phyloP scores from a whole-genome alignment of 2,329 filamentous ascomycete species.

The Apiospora arundinis region DNA sequence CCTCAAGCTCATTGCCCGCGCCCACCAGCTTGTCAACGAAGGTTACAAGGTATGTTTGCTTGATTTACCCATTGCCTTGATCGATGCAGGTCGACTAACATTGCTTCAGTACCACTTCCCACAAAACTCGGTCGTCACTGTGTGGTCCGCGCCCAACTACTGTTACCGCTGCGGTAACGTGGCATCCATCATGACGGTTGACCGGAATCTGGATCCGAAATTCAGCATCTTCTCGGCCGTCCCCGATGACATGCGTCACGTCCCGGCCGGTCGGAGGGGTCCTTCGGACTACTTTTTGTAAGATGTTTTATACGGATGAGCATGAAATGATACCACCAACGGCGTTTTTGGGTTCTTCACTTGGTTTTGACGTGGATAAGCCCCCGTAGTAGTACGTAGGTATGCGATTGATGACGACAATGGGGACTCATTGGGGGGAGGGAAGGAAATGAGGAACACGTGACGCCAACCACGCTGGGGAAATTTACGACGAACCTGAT shows the following conservation, averaged over 20 bases:
- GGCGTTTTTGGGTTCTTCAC: slow-evolving; percentile 17
- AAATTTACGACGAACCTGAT: neutral
- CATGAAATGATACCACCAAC: slow-evolving; percentile 38
- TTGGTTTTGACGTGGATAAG: slow-evolving; percentile 18
- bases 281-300: slow-evolving; percentile 75
- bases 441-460: neutral
- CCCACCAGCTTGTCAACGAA: slow-evolving; percentile 98
- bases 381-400: neutral
- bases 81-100: slow-evolving; percentile 48
- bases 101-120: slow-evolving; percentile 82
- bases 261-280: slow-evolving; percentile 73
- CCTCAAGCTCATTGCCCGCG: slow-evolving; percentile 92
- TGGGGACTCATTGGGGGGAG: neutral
- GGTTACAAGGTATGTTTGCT: slow-evolving; percentile 80
- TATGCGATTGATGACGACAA: neutral
- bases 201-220: slow-evolving; percentile 82
- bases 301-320: slow-evolving; percentile 31
- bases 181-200: slow-evolving; percentile 93
- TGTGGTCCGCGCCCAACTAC: slow-evolving; percentile 98
- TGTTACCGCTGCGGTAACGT: slow-evolving; percentile 97
- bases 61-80: slow-evolving; percentile 67
- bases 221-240: slow-evolving; percentile 94
- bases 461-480: neutral
- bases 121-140: slow-evolving; percentile 95
- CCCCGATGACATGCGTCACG: slow-evolving; percentile 82